Evolutionary conservation across 768 basidiomycete genomes (phyloP).

Genomic region (Fistulinella prunicolor): DNA sequence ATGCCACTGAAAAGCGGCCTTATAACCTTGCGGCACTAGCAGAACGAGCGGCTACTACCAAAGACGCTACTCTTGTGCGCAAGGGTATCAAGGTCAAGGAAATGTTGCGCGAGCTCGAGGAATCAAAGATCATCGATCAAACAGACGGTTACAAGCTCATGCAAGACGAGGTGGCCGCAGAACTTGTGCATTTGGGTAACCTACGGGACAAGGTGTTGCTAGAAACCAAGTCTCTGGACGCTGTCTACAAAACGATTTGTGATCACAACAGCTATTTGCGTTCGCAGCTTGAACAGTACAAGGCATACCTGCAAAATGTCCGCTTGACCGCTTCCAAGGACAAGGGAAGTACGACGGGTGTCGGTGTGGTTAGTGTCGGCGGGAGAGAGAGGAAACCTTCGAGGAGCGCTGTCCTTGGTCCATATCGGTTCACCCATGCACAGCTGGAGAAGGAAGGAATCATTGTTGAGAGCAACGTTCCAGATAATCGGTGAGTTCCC

Average conservation of each 20-base stretch:
- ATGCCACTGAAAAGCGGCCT: slow-evolving; percentile 78
- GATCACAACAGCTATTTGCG: slow-evolving; percentile 99
- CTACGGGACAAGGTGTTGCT: slow-evolving; percentile 91
- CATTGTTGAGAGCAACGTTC: slow-evolving; percentile 98
- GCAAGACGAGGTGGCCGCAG: slow-evolving; percentile 95
- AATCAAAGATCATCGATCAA: slow-evolving; percentile 79
- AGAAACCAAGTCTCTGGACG: slow-evolving; percentile 90
- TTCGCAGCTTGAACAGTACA: slow-evolving; percentile 97
- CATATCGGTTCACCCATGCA: slow-evolving; percentile 96
- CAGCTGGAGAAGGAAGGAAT: slow-evolving; percentile 99
- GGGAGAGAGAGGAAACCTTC: slow-evolving; percentile 95
- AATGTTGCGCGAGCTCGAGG: slow-evolving; percentile 95
- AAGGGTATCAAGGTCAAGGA: slow-evolving; percentile 99
- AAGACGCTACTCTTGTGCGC: slow-evolving; percentile 92
- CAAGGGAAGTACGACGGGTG: slow-evolving; percentile 81
- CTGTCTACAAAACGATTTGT: slow-evolving; percentile 98
- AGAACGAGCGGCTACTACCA: slow-evolving; percentile 94
- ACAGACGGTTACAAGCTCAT: slow-evolving; percentile 87
- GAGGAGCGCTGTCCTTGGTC: slow-evolving; percentile 86
- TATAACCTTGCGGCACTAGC: slow-evolving; percentile 87
- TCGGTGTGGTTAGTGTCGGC: slow-evolving; percentile 92
- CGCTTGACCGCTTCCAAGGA: slow-evolving; percentile 85
- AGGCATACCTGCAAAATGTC: slow-evolving; percentile 98
- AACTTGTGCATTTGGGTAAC: slow-evolving; percentile 95
- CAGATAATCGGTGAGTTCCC: slow-evolving; percentile 81